phyloP scores from a whole-genome alignment of 495 filamentous ascomycete genomes.

The Penicillium waksmanii region DNA sequence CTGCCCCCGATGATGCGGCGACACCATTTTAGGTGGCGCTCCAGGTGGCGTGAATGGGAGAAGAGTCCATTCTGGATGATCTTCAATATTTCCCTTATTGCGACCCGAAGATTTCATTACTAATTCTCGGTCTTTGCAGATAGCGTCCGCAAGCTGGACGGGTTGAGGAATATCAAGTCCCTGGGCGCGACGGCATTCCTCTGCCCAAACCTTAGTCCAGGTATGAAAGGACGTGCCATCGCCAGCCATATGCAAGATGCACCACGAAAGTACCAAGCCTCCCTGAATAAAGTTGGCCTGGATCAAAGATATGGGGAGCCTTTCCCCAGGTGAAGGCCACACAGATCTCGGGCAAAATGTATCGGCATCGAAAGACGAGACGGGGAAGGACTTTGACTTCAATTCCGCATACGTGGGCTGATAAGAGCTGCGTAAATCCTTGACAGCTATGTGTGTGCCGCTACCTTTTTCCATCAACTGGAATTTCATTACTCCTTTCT shows the following conservation, averaged over 20 bases:
- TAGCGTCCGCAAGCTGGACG: constrained; percentile 21
- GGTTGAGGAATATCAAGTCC: constrained; percentile 23
- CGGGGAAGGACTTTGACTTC: constrained; percentile 35
- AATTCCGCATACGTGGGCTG: constrained; percentile 31
- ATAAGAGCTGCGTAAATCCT: constrained; percentile 35
- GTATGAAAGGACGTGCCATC: constrained; percentile 37
- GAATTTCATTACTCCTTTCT: constrained; percentile 35
- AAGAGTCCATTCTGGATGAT: constrained; percentile 38
- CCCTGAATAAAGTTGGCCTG: constrained; percentile 45
- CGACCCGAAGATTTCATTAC: constrained; percentile 30
- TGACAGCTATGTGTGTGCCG: constrained; percentile 18
- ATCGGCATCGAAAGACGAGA: constrained; percentile 34
- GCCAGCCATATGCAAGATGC: constrained; percentile 37
- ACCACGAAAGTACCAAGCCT: constrained; percentile 30
- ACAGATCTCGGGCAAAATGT: constrained; percentile 32
- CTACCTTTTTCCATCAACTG: constrained; percentile 17
- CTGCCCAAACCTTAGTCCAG: constrained; percentile 40
- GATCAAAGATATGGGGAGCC: constrained; percentile 30
- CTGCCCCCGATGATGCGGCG: constrained; percentile 31
- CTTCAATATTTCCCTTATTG: constrained; percentile 29
- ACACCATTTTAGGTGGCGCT: constrained; percentile 35
- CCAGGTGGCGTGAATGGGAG: constrained; percentile 36
- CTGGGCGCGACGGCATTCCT: constrained; percentile 39
- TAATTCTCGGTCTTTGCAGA: constrained; percentile 29
- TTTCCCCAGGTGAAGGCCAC: constrained; percentile 36